Base-by-base conservation (phyloP, 2,329 filamentous ascomycete genomes). In the Ceratocystis cacaofunesta region DNA sequence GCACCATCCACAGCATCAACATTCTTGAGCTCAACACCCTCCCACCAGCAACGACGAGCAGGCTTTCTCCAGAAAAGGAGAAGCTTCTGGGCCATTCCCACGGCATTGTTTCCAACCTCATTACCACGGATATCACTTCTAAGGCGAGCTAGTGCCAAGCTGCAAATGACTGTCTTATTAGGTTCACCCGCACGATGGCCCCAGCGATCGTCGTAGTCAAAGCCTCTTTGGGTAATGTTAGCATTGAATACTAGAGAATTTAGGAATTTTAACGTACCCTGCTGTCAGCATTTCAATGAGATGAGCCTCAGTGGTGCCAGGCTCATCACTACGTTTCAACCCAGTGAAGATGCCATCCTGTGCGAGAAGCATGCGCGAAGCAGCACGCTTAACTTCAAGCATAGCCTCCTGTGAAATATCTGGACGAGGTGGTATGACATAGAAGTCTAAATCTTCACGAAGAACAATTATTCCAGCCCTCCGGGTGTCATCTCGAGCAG, bases 271-370 rank as follows among this genome's bases (percentile, higher is more conserved):
- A 32, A 79, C 87, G 77, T 80, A 97, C 92, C 92, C 94, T 73
- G 94, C 94, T 65, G 94, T 99, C 76, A 99, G 77, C 94, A 99
- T 99, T 79, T 99, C 94, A 72, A 99, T 99, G 48, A 99, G 80
- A 79, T 99, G 94, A 70, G 96, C 94, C 76, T 99, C 94, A 0
- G 94, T 99, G 19, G 92, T 96, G 22, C 94, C 94, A 19, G 89
- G 87, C 76, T 99, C 94, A 70, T 99, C 92, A 71, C 92, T 97
- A 74, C 92, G 90, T 75, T 94, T 88, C 60, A 99, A 78, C 0
- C 94, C 94, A 2, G 92, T 96, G 74, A 99, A 99, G 71, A 99
- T 99, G 61, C 94, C 94, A 71, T 92, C 85, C 75, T 99, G 94
- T 72, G 85, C 84, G 70, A 96, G 81, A 69, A 99, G 76, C n/a